These are phyloP conservation scores for Metarhizium anisopliae DNA, from an alignment of 2,329 filamentous ascomycete genomes.

Conservation along the genomic window DNA sequence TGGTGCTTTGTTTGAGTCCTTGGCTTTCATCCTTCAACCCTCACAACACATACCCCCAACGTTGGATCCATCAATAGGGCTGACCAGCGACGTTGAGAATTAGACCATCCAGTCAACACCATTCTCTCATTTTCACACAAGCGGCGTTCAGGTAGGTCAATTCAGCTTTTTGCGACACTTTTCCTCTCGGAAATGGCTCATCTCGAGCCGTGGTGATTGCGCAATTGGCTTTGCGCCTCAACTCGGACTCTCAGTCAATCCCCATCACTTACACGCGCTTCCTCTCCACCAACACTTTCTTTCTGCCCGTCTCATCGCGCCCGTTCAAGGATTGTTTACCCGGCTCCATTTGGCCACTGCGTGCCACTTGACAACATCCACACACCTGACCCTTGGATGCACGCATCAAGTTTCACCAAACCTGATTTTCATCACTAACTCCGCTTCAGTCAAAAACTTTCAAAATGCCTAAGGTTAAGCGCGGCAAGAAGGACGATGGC, in stretches of 20 bases:
- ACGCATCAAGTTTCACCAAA: background rate
- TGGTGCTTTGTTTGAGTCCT: background rate
- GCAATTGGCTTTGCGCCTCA: conserved; percentile 21
- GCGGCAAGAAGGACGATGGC: conserved; percentile 44
- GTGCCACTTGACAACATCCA: background rate
- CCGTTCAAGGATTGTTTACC: background rate
- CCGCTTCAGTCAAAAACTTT: conserved; percentile 17
- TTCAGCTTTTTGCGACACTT: background rate
- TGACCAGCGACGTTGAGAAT: conserved; percentile 8
- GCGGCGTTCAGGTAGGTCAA: conserved; percentile 3
- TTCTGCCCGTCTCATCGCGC: background rate
- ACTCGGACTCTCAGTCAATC: background rate
- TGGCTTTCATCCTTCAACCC: background rate
- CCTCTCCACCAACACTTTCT: background rate
- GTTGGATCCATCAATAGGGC: conserved; percentile 5
- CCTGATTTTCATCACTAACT: conserved; percentile 11
- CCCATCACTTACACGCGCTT: conserved; percentile 1
- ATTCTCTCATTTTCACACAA: conserved; percentile 6
- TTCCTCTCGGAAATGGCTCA: background rate
- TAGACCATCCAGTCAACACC: conserved; percentile 14
- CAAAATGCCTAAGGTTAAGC: conserved; percentile 55
- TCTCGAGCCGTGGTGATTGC: background rate
- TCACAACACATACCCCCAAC: conserved; percentile 2
- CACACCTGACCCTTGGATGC: background rate
- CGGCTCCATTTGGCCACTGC: background rate